Percentiles rank a stretch among this genome's conserved stretches.
phyloP scores from a whole-genome alignment of 2,329 filamentous ascomycete genomes.

The Sporothrix luriei region DNA sequence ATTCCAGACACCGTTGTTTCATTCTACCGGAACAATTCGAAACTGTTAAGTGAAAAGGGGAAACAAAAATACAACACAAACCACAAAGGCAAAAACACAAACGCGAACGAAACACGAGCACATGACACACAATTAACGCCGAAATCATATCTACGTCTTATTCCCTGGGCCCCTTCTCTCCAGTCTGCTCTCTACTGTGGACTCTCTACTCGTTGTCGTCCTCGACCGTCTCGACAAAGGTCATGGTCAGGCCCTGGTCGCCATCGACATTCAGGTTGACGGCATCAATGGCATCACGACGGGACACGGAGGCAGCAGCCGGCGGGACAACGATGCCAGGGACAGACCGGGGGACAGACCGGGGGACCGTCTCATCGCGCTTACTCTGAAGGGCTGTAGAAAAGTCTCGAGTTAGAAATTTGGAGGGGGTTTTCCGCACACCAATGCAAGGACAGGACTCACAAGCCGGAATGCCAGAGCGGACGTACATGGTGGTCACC shows the following conservation, averaged over 20 bases:
- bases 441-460: constrained; percentile 38
- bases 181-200: neutral
- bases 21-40: constrained; percentile 22
- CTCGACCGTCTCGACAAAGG: constrained; percentile 49
- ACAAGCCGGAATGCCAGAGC: constrained; percentile 49
- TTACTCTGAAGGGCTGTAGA: constrained; percentile 40
- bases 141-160: neutral
- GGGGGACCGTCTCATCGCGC: constrained; percentile 25
- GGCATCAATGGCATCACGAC: constrained; percentile 45
- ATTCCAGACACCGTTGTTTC: constrained; percentile 9
- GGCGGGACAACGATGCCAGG: constrained; percentile 16
- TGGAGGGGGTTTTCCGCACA: too few species aligned
- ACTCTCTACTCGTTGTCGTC: constrained; percentile 28
- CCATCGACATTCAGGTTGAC: constrained; percentile 52
- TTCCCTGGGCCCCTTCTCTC: too few species aligned
- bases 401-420: neutral
- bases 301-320: constrained; percentile 28
- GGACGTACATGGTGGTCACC: constrained; percentile 53
- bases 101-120: neutral
- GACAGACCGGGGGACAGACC: neutral
- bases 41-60: neutral
- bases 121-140: constrained; percentile 14
- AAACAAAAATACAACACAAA: neutral
- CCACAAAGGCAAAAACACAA: neutral
- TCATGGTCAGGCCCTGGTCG: constrained; percentile 51